Evolutionary conservation across 257 asterid species (phyloP).

Genomic region (Echium plantagineum): DNA sequence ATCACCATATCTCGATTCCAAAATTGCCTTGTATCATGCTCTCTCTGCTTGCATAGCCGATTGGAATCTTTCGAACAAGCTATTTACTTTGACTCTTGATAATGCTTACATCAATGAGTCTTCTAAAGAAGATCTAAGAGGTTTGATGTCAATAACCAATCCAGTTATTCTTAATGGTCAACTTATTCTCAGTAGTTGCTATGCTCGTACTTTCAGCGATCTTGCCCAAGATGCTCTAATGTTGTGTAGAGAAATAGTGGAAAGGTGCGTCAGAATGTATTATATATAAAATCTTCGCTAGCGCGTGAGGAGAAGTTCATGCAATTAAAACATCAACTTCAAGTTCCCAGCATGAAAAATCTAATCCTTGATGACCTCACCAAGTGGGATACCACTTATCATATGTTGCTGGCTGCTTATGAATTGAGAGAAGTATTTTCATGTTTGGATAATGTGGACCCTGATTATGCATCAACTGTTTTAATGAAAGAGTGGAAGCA

Average conservation of each 20-base stretch:
- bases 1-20: slow-evolving; percentile 5
- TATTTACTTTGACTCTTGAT: slow-evolving; percentile 8
- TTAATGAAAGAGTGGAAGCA: slow-evolving; percentile 9
- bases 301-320: background rate
- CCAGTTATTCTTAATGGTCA: slow-evolving; percentile 1
- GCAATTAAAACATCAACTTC: slow-evolving; percentile 5
- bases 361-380: slow-evolving; percentile 4
- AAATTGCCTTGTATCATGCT: background rate
- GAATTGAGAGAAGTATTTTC: slow-evolving; percentile 9
- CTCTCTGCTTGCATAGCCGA: slow-evolving; percentile 3
- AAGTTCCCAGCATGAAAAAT: slow-evolving; percentile 8
- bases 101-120: background rate
- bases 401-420: slow-evolving; percentile 9
- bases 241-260: background rate
- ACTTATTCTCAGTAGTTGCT: slow-evolving; percentile 5
- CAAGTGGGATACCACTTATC: slow-evolving; percentile 9
- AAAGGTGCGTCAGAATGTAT: slow-evolving; percentile 4
- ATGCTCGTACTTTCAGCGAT: slow-evolving; percentile 1
- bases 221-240: slow-evolving; percentile 7
- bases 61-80: slow-evolving; percentile 9
- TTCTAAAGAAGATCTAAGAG: slow-evolving; percentile 1
- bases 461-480: background rate
- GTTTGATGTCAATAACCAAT: slow-evolving; percentile 3
- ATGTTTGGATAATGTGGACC: slow-evolving; percentile 6
- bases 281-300: background rate